Percentiles rank a stretch among this genome's conserved stretches.
Evolutionary conservation across 768 basidiomycete species (phyloP).

Genomic region (Trametes meyenii): DNA sequence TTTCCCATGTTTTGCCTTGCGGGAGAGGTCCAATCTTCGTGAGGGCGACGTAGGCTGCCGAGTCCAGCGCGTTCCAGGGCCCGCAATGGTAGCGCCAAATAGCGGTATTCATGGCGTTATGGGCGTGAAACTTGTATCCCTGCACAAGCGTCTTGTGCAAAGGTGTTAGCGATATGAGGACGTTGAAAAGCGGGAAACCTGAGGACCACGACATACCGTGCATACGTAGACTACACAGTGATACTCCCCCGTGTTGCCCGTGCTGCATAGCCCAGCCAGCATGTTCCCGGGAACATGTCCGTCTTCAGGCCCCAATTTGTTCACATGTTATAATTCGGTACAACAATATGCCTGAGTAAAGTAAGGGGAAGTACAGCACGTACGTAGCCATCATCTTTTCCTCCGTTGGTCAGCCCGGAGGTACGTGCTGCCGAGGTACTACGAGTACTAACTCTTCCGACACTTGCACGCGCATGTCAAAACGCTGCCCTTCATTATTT

Average conservation of each 20-base stretch:
- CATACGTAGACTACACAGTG: conserved; percentile 2
- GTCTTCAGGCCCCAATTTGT: not conserved
- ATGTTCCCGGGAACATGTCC: not conserved
- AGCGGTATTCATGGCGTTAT: not conserved
- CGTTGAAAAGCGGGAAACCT: not conserved
- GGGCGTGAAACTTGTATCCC: not conserved
- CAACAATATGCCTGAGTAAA: not conserved
- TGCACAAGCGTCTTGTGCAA: not conserved
- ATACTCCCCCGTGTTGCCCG: not conserved
- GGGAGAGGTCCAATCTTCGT: not conserved
- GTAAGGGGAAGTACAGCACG: not conserved
- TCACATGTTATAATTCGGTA: not conserved
- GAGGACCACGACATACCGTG: not conserved
- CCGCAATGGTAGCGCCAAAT: not conserved
- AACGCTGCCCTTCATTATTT: too few relatives aligned
- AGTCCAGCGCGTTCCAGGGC: not conserved
- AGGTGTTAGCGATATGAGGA: not conserved
- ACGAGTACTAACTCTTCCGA: too few relatives aligned
- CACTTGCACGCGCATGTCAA: too few relatives aligned
- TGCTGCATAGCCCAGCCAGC: not conserved
- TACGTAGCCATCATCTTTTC: not conserved
- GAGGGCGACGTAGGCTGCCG: not conserved
- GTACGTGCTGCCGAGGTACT: not conserved
- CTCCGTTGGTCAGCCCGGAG: not conserved
- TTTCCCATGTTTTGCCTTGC: not conserved